A percentile compares a stretch with the other conserved stretches of the same genome.
phyloP scores from a whole-genome alignment of 1,284 basidiomycete species.

The Abortiporus biennis region DNA sequence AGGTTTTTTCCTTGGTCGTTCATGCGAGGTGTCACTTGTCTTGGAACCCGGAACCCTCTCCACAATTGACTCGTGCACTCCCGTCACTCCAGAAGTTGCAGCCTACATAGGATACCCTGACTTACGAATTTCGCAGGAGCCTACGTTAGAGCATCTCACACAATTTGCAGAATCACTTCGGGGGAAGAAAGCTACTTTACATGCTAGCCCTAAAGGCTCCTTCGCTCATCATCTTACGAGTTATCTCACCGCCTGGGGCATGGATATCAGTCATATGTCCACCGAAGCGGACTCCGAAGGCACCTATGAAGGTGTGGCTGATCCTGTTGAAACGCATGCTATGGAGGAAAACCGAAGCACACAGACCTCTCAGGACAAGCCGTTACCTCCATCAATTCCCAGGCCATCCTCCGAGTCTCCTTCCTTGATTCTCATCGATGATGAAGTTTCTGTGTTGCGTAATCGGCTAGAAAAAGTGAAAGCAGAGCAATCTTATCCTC shows the following conservation, averaged over 20 bases:
- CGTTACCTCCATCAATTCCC: slow-evolving; percentile 9
- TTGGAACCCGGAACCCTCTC: slow-evolving; percentile 48
- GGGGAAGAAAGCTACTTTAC: slow-evolving; percentile 76
- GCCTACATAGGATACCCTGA: slow-evolving; percentile 38
- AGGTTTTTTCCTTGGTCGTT: slow-evolving; percentile 34
- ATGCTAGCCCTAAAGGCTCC: slow-evolving; percentile 75
- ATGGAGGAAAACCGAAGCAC: neutral
- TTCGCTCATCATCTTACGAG: slow-evolving; percentile 89
- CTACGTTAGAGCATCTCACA: slow-evolving; percentile 70
- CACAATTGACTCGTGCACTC: slow-evolving; percentile 23
- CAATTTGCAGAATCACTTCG: slow-evolving; percentile 77
- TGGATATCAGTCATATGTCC: slow-evolving; percentile 84
- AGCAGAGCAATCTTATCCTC: slow-evolving; percentile 43
- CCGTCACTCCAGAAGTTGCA: slow-evolving; percentile 38
- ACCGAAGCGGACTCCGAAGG: slow-evolving; percentile 48
- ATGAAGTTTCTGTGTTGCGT: slow-evolving; percentile 73
- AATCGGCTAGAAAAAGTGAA: slow-evolving; percentile 63
- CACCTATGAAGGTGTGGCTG: neutral
- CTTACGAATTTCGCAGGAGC: slow-evolving; percentile 55
- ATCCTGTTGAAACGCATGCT: slow-evolving; percentile 26
- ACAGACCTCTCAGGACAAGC: neutral
- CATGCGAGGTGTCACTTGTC: slow-evolving; percentile 48
- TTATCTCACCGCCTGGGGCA: slow-evolving; percentile 90
- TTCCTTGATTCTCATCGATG: slow-evolving; percentile 84
- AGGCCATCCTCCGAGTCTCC: slow-evolving; percentile 21